These are phyloP conservation scores for Ambrosia artemisiifolia DNA, from an alignment of 129 eudicot genomes.

Conservation along the genomic window DNA sequence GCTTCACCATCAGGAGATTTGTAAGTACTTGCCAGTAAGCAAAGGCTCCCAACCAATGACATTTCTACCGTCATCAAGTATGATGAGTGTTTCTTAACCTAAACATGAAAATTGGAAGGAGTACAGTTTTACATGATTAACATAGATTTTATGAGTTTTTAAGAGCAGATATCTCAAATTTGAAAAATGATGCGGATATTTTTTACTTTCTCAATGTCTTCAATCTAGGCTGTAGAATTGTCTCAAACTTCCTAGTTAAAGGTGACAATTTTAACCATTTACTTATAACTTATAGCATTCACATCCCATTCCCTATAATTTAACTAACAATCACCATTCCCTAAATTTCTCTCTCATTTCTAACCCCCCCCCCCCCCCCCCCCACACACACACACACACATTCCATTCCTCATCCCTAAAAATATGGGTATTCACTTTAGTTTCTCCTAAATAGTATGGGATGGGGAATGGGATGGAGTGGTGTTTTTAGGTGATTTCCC, in stretches of 20 bases:
- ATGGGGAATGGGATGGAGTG: too few relatives aligned
- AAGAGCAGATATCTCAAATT: background rate
- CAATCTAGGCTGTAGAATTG: background rate
- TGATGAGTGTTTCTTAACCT: conserved; percentile 92
- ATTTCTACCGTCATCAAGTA: conserved; percentile 97
- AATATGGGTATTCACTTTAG: too few relatives aligned
- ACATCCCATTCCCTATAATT: too few relatives aligned
- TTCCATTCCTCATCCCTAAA: too few relatives aligned
- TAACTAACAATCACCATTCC: too few relatives aligned
- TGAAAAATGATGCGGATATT: background rate
- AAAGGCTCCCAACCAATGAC: conserved; percentile 89
- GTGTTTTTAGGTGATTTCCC: too few relatives aligned
- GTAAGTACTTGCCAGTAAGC: conserved; percentile 76
- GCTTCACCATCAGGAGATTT: conserved; percentile 96
- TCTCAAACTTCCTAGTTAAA: background rate
- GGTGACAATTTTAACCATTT: background rate
- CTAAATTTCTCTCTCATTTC: too few relatives aligned
- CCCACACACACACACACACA: too few relatives aligned
- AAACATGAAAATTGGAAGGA: conserved; percentile 3
- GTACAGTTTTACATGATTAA: background rate
- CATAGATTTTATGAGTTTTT: background rate
- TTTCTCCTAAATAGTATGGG: too few relatives aligned
- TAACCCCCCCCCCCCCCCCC: too few relatives aligned
- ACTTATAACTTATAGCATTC: background rate
- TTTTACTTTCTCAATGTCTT: background rate